Percentiles rank a stretch among this genome's conserved stretches.
Conservation (phyloP, 345 rosid genomes). For the Mangifera indica region DNA sequence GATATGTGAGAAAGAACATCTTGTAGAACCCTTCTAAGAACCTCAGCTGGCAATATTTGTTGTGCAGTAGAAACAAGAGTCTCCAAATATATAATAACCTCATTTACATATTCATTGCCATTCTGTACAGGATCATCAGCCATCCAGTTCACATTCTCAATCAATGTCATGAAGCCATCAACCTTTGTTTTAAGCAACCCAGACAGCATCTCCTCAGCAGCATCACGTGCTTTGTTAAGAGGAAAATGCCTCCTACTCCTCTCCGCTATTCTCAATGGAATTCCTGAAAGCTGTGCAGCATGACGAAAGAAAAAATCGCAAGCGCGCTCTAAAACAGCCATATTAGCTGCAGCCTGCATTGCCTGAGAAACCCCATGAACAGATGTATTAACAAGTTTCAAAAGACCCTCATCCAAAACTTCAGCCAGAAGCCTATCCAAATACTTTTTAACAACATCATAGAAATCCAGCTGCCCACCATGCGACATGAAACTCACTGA, state of each 20-base stretch:
- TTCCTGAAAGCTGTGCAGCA: slow-evolving; percentile 92
- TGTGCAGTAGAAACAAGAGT: slow-evolving; percentile 95
- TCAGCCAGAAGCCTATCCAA: slow-evolving; percentile 84
- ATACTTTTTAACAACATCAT: slow-evolving; percentile 87
- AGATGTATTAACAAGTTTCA: slow-evolving; percentile 75
- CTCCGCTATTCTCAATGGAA: slow-evolving; percentile 93
- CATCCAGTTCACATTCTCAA: slow-evolving; percentile 97
- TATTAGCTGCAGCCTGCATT: slow-evolving; percentile 96
- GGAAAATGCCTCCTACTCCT: slow-evolving; percentile 95
- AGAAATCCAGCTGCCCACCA: slow-evolving; percentile 94
- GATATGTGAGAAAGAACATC: slow-evolving; percentile 89
- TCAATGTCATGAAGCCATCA: slow-evolving; percentile 83
- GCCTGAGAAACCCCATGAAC: slow-evolving; percentile 91
- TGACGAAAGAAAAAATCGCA: slow-evolving; percentile 95
- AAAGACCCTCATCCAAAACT: slow-evolving; percentile 77
- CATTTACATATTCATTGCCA: slow-evolving; percentile 95
- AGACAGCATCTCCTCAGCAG: slow-evolving; percentile 85
- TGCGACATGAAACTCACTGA: slow-evolving; percentile 95
- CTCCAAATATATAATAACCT: slow-evolving; percentile 85
- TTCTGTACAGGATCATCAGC: slow-evolving; percentile 71
- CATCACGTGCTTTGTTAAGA: slow-evolving; percentile 74
- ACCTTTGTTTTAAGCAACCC: slow-evolving; percentile 88
- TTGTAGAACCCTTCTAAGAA: slow-evolving; percentile 74
- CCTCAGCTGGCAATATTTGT: slow-evolving; percentile 79
- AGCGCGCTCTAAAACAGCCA: slow-evolving; percentile 95